These are phyloP conservation scores for Phytophthora lateralis DNA, from an alignment of 352 stramenopile species.

Conservation along the genomic window DNA sequence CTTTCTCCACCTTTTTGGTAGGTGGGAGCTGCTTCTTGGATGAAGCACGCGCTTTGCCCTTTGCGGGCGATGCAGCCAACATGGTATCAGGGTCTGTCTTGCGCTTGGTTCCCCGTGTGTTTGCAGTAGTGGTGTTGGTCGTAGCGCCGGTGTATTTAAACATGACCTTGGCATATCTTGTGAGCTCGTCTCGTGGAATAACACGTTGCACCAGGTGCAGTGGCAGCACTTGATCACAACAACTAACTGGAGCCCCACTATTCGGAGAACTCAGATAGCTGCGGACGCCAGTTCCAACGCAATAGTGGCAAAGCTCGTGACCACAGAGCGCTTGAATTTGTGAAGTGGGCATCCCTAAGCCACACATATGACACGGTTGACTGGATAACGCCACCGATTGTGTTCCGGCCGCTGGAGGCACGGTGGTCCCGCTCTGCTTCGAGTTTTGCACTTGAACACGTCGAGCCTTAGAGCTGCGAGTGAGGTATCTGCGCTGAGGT, in stretches of 20 bases:
- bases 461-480: conserved; percentile 6
- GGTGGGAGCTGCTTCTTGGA: not conserved
- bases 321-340: conserved; percentile 22
- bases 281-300: conserved; percentile 35
- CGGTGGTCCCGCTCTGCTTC: not conserved
- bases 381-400: not conserved
- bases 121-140: not conserved
- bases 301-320: conserved; percentile 40
- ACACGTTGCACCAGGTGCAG: conserved; percentile 39
- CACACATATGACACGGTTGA: conserved; percentile 15
- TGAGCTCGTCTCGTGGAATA: conserved; percentile 27
- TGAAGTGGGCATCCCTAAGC: not conserved
- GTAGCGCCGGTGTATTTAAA: conserved; percentile 14
- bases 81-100: conserved; percentile 11
- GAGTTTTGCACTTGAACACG: not conserved
- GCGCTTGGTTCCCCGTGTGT: conserved; percentile 19
- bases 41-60: conserved; percentile 19
- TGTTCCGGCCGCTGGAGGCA: not conserved
- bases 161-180: conserved; percentile 43
- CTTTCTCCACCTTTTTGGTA: conserved; percentile 5
- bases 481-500: conserved; percentile 13
- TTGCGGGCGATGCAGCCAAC: not conserved
- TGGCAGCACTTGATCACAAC: conserved; percentile 39
- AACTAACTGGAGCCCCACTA: conserved; percentile 38
- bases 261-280: conserved; percentile 34